Conservation (phyloP, 108 stramenopile species). For the Cylindrotheca fusiformis region DNA sequence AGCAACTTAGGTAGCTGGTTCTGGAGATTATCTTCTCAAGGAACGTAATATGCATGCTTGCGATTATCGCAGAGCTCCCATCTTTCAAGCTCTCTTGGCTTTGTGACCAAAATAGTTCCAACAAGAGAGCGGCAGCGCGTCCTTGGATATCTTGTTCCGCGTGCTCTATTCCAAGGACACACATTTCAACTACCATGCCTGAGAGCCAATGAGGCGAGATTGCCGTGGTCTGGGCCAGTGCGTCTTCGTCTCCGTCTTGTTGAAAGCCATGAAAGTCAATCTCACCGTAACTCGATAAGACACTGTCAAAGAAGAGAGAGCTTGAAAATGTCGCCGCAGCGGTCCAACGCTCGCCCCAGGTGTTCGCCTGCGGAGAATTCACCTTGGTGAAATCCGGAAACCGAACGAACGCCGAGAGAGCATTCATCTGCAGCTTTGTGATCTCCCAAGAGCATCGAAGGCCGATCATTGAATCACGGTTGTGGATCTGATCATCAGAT, state of each 20-base stretch:
- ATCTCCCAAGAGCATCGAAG: conserved; percentile 84
- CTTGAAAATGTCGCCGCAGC: conserved; percentile 27
- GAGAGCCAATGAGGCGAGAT: conserved; percentile 75
- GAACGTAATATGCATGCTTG: conserved; percentile 72
- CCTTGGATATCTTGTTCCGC: conserved; percentile 76
- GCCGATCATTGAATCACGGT: conserved; percentile 77
- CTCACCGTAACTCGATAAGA: conserved; percentile 50
- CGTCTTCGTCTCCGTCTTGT: conserved; percentile 32
- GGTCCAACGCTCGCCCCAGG: conserved; percentile 45
- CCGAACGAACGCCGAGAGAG: conserved; percentile 77
- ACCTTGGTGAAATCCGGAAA: conserved; percentile 77
- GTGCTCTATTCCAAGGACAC: conserved; percentile 75
- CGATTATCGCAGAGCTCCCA: conserved; percentile 59
- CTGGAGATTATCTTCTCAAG: conserved; percentile 63
- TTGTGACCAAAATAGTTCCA: conserved; percentile 77
- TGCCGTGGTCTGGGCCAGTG: conserved; percentile 26
- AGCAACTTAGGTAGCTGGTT: conserved; percentile 60
- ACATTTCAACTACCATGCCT: conserved; percentile 76
- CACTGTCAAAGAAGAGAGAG: conserved; percentile 50
- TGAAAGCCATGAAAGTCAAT: conserved; percentile 8
- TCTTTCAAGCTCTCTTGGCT: conserved; percentile 58
- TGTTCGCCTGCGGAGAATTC: conserved; percentile 69
- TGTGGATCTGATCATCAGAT: conserved; percentile 70
- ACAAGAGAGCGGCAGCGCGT: conserved; percentile 73
- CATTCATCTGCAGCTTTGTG: conserved; percentile 76